Percentiles rank a stretch among this genome's conserved stretches.
Evolutionary conservation across 345 rosid species (phyloP).

Genomic region (Sisymbrium altissimum): DNA sequence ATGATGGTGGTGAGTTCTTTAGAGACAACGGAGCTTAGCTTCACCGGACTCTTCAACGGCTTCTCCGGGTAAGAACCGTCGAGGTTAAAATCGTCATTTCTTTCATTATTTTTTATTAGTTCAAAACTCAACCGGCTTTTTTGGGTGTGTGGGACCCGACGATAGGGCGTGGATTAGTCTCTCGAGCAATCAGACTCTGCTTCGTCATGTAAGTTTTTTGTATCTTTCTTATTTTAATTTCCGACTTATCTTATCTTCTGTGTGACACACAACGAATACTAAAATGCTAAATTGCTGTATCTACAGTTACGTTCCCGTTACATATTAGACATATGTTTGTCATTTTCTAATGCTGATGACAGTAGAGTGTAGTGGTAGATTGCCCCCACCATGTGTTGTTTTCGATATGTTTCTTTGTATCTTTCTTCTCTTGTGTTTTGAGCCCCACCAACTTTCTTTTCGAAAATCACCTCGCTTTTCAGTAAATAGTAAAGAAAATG

Average conservation of each 20-base stretch:
- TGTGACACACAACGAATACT: not conserved
- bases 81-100: conserved; percentile 20
- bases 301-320: not conserved
- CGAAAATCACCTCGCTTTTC: not conserved
- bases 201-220: conserved; percentile 23
- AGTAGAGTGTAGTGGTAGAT: not conserved
- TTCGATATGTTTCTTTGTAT: conserved; percentile 15
- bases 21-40: conserved; percentile 54
- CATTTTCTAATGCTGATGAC: conserved; percentile 5
- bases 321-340: not conserved
- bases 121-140: not conserved
- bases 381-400: conserved; percentile 29
- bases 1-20: conserved; percentile 54
- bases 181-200: conserved; percentile 30
- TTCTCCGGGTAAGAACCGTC: conserved; percentile 44
- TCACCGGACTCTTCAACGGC: conserved; percentile 37
- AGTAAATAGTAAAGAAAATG: not conserved
- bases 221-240: not conserved
- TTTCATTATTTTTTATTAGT: too few species aligned
- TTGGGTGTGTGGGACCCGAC: conserved; percentile 7
- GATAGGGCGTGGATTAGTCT: conserved; percentile 37
- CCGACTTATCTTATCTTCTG: conserved; percentile 7
- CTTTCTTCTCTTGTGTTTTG: conserved; percentile 19
- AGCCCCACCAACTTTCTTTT: not conserved
- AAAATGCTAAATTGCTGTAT: not conserved